Evolutionary conservation across 2,329 filamentous ascomycete species (phyloP), one percentile per base, ranked within the genome.

Genomic region (Neofusicoccum umdonicola): DNA sequence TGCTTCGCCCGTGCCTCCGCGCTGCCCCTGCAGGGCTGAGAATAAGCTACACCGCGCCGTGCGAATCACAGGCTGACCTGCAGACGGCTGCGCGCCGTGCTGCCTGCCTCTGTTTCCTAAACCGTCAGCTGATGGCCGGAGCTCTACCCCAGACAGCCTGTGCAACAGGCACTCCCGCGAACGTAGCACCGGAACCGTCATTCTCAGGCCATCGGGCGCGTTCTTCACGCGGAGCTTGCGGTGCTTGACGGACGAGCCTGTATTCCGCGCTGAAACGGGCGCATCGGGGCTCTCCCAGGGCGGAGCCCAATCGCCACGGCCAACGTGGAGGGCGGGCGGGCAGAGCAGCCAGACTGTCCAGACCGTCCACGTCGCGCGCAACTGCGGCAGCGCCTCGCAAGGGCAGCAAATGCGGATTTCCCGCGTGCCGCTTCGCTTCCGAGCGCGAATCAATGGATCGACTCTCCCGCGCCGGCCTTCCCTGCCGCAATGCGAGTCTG

Each of bases 371-470:
- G 54, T 57, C 27, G 56, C 8, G 31, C 13, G 52, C 27, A 31
- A 31, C 27, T 6, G 27, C 27, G 27, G 4, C 27, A 4, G 27
- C 27, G 27, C 54, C 22, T 44, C 39, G 56, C 56, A 19, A 60
- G 17, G 56, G 42, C 56, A 60, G 42, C 56, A 60, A 47, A 47
- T 37, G 56, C 56, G 17, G 4, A 17, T 51, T 35, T 13, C 4
- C 51, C 31, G 39, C 39, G 39, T 47, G 41, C 56, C 56, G 56
- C 56, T 47, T 51, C 58, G 58, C 45, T 51, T 51, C 58, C 58
- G 58, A 31, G 27, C 34, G 58, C 58, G 31, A 62, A 62, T 62
- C 44, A 45, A n/a, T 35, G 34, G 56, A 62, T 62, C 58, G 58
- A 50, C 58, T 62, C 17, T 57, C 45, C 58, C 58, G 58, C 45